A percentile compares a stretch with the other conserved stretches of the same genome.
Conservation (phyloP, 2,329 filamentous ascomycete genomes). For the Juglanconis sp. region DNA sequence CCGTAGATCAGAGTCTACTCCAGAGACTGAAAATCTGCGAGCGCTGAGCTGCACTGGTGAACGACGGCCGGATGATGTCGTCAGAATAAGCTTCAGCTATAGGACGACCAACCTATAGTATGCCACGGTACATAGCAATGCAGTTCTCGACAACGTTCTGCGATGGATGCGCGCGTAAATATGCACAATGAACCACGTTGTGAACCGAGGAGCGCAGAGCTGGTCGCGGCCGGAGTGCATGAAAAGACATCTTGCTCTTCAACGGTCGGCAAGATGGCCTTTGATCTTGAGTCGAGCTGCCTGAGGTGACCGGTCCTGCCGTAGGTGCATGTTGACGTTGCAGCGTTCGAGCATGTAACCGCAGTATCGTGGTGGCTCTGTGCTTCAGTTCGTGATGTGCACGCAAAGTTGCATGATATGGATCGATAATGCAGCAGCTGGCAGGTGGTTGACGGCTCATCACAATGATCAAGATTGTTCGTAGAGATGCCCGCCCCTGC, state of each 20-base stretch:
- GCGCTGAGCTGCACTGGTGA: background rate
- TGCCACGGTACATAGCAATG: background rate
- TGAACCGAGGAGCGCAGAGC: too few relatives aligned
- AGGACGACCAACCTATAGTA: conserved; percentile 4
- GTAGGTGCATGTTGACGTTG: background rate
- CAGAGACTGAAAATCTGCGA: background rate
- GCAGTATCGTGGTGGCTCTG: too few relatives aligned
- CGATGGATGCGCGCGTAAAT: background rate
- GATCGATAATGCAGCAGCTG: too few relatives aligned
- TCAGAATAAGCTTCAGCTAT: conserved; percentile 6
- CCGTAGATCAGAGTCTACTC: background rate
- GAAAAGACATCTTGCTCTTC: too few relatives aligned
- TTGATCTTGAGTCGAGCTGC: background rate
- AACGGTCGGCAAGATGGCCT: too few relatives aligned
- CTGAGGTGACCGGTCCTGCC: background rate
- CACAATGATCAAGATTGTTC: too few relatives aligned
- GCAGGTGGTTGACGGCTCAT: too few relatives aligned
- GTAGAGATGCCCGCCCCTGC: background rate
- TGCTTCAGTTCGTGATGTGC: too few relatives aligned
- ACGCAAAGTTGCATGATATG: too few relatives aligned
- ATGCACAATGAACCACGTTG: background rate
- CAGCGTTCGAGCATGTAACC: background rate
- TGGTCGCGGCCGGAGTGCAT: too few relatives aligned
- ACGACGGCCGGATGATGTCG: background rate
- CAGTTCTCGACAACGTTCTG: background rate